Evolutionary conservation across 1,284 basidiomycete species (phyloP).

Genomic region (Phaffia rhodozyma): DNA sequence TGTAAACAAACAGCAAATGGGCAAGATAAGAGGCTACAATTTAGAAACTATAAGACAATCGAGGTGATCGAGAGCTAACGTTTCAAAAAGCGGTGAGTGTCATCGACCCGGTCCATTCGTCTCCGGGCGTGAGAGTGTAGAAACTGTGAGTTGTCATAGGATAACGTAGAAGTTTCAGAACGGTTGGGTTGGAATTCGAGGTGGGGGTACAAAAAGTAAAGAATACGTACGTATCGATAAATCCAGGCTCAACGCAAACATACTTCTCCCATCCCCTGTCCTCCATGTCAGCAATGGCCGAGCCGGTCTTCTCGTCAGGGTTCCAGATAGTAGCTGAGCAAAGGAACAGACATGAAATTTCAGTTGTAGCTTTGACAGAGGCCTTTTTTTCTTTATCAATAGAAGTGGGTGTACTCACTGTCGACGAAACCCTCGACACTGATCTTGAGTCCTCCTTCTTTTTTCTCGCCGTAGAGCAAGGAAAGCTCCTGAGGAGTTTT

Average conservation of each 20-base stretch:
- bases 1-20: too few relatives aligned
- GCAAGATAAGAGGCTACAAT: too few relatives aligned
- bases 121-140: slow-evolving; percentile 6
- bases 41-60: too few relatives aligned
- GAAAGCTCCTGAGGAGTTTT: slow-evolving; percentile 47
- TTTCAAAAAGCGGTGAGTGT: slow-evolving; percentile 6
- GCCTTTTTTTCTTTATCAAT: slow-evolving; percentile 8
- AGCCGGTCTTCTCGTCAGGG: slow-evolving; percentile 54
- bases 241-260: slow-evolving; percentile 76
- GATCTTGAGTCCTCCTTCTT: slow-evolving; percentile 39
- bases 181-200: too few relatives aligned
- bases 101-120: slow-evolving; percentile 13
- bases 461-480: slow-evolving; percentile 46
- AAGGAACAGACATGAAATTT: neutral
- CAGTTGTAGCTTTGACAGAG: slow-evolving; percentile 12
- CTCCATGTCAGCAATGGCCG: slow-evolving; percentile 73
- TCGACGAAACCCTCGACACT: slow-evolving; percentile 46
- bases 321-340: slow-evolving; percentile 70
- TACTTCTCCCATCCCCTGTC: slow-evolving; percentile 68
- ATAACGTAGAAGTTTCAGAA: too few relatives aligned
- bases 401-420: slow-evolving; percentile 41
- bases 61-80: too few relatives aligned
- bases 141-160: neutral
- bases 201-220: too few relatives aligned
- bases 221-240: slow-evolving; percentile 37